Percentiles rank a stretch among this genome's conserved stretches.
Conservation (phyloP, 2,329 filamentous ascomycete genomes). For the Colletotrichum salicis region DNA sequence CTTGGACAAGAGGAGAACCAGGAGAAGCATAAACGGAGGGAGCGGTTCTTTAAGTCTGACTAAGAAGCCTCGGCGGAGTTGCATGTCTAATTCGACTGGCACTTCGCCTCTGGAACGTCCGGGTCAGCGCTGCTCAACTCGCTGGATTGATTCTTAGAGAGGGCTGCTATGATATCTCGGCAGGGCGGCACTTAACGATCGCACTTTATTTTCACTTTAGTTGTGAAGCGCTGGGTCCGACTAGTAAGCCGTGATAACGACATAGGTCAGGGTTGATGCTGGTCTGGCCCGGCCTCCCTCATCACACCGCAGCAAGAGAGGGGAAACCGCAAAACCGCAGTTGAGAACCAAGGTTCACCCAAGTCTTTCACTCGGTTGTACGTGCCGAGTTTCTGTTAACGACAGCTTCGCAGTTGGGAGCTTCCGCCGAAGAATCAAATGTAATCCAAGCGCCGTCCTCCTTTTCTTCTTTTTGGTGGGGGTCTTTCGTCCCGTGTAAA, state of each 20-base stretch:
- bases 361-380: conserved; percentile 1
- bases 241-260: not conserved
- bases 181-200: not conserved
- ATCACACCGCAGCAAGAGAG: not conserved
- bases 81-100: not conserved
- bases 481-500: conserved; percentile 26
- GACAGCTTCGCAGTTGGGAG: not conserved
- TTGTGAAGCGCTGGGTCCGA: not conserved
- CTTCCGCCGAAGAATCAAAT: not conserved
- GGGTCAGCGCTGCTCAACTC: not conserved
- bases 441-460: conserved; percentile 10
- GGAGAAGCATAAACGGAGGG: not conserved
- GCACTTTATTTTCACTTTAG: conserved; percentile 14
- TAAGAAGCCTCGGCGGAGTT: not conserved
- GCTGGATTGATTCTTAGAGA: not conserved
- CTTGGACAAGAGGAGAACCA: no score
- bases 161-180: not conserved
- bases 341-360: not conserved
- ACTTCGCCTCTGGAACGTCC: not conserved
- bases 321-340: not conserved
- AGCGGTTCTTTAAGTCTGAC: not conserved
- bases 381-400: not conserved
- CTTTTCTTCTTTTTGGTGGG: conserved; percentile 1
- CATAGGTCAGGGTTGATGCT: conserved; percentile 3
- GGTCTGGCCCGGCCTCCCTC: not conserved